Conservation (phyloP, 495 filamentous ascomycete species). For the Choiromyces venosus region DNA sequence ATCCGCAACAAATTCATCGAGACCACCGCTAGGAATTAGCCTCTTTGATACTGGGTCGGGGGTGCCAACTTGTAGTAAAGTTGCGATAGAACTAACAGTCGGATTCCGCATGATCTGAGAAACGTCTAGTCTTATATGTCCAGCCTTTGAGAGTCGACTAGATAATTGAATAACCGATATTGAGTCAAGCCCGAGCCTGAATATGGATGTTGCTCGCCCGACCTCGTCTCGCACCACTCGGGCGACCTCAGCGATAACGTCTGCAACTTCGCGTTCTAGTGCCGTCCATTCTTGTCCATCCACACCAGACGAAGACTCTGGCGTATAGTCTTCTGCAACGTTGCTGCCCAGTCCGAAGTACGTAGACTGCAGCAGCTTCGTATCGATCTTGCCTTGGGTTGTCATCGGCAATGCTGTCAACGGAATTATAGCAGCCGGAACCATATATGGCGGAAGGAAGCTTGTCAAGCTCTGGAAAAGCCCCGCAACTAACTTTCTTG, state of each 20-base stretch:
- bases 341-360: slow-evolving; percentile 39
- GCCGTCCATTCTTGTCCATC: slow-evolving; percentile 43
- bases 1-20: slow-evolving; percentile 43
- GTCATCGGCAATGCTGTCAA: slow-evolving; percentile 60
- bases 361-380: slow-evolving; percentile 43
- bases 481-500: slow-evolving; percentile 30
- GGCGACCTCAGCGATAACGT: slow-evolving; percentile 50
- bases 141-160: slow-evolving; percentile 47
- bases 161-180: slow-evolving; percentile 70
- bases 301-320: slow-evolving; percentile 7
- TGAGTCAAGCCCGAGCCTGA: slow-evolving; percentile 69
- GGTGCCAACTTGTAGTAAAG: slow-evolving; percentile 28
- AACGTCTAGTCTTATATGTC: slow-evolving; percentile 51
- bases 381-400: slow-evolving; percentile 59
- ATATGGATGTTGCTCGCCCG: slow-evolving; percentile 50
- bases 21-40: slow-evolving; percentile 17
- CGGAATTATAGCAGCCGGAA: slow-evolving; percentile 63
- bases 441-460: slow-evolving; percentile 60
- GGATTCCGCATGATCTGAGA: slow-evolving; percentile 60
- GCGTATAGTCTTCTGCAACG: slow-evolving; percentile 40
- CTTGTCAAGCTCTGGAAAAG: slow-evolving; percentile 47
- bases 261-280: slow-evolving; percentile 48
- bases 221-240: slow-evolving; percentile 48
- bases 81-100: slow-evolving; percentile 54
- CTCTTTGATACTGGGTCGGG: slow-evolving; percentile 11